Evolutionary conservation across 164 flowering plant species (phyloP).

Genomic region (Litsea cubeba): DNA sequence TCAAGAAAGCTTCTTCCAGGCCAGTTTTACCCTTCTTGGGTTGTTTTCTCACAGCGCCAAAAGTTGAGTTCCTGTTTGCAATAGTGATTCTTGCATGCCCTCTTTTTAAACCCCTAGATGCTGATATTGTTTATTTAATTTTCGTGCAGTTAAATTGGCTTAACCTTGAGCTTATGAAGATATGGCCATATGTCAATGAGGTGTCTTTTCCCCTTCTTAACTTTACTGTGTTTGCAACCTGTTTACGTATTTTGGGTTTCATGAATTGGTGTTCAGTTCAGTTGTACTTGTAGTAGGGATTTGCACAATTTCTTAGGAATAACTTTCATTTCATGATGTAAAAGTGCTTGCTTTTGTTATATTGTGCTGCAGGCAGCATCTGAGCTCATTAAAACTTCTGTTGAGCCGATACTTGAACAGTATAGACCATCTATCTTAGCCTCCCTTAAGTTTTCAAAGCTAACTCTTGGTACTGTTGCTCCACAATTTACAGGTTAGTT

Average conservation of each 20-base stretch:
- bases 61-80: constrained; percentile 39
- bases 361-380: constrained; percentile 76
- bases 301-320: neutral
- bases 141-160: constrained; percentile 81
- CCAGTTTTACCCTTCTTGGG: constrained; percentile 78
- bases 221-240: neutral
- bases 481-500: constrained; percentile 94
- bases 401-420: constrained; percentile 89
- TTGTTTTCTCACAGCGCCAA: constrained; percentile 75
- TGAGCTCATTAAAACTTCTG: constrained; percentile 69
- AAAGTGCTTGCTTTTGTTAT: neutral
- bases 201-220: constrained; percentile 22
- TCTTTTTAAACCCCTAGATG: neutral
- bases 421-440: constrained; percentile 70
- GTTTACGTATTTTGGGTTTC: neutral
- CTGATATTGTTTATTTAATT: neutral
- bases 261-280: neutral
- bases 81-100: neutral
- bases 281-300: neutral
- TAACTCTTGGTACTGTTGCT: constrained; percentile 99
- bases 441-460: constrained; percentile 78
- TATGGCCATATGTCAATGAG: constrained; percentile 97
- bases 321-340: neutral
- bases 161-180: constrained; percentile 69
- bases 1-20: constrained; percentile 73